These are phyloP conservation scores for Megacollybia platyphylla DNA, from an alignment of 1,284 basidiomycete genomes.

Conservation along the genomic window DNA sequence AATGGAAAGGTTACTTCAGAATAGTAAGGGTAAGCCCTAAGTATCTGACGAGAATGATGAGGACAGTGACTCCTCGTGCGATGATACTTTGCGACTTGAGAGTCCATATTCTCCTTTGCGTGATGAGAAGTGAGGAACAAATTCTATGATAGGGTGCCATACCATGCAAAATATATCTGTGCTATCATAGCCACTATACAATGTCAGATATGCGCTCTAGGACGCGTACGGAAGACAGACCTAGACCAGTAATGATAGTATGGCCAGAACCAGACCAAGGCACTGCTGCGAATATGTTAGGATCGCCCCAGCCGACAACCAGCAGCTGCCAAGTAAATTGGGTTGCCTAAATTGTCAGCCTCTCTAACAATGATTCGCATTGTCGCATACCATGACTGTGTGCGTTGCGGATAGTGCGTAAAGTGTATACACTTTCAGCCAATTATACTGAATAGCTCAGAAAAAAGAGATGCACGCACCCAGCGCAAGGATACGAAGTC, in stretches of 20 bases:
- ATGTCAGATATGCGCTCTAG: not conserved
- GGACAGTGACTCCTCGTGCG: not conserved
- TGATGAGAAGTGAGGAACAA: not conserved
- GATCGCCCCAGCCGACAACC: not conserved
- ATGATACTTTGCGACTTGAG: not conserved
- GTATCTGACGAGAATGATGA: not conserved
- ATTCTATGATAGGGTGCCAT: not conserved
- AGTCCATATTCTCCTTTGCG: not conserved
- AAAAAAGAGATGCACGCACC: not conserved
- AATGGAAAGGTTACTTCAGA: not conserved
- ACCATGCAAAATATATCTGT: not conserved
- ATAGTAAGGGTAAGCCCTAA: not conserved
- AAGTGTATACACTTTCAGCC: not conserved
- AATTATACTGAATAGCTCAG: not conserved
- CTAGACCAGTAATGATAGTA: not conserved
- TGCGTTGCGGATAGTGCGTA: not conserved
- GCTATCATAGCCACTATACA: not conserved
- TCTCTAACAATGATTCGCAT: too few relatives aligned
- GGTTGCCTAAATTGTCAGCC: too few relatives aligned
- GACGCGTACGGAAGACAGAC: not conserved
- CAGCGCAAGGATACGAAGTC: not conserved
- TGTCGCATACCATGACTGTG: not conserved
- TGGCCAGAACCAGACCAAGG: not conserved
- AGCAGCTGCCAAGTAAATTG: not conserved
- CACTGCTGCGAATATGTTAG: not conserved